Evolutionary conservation across 352 stramenopile species (phyloP).

Genomic region (Pythium inflatum): DNA sequence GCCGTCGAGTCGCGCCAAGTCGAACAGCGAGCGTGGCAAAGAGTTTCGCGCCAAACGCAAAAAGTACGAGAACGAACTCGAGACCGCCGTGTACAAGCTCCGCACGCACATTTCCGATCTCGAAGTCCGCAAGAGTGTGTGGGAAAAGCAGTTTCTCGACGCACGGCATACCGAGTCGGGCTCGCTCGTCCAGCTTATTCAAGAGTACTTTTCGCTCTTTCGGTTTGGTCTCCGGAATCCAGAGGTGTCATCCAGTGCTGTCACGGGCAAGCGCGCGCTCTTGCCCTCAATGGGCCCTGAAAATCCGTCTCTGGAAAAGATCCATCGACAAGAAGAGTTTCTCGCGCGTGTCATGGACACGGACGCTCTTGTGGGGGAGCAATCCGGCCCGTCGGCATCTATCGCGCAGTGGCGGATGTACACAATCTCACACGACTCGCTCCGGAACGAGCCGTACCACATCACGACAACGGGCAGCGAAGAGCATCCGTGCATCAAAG

Average conservation of each 20-base stretch:
- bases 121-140: slow-evolving; percentile 16
- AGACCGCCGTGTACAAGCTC: slow-evolving; percentile 28
- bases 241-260: background rate
- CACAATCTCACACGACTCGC: slow-evolving; percentile 34
- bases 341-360: slow-evolving; percentile 28
- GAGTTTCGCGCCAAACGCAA: slow-evolving; percentile 40
- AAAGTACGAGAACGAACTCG: slow-evolving; percentile 36
- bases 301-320: slow-evolving; percentile 33
- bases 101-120: slow-evolving; percentile 27
- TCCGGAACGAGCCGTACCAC: slow-evolving; percentile 40
- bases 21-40: slow-evolving; percentile 37
- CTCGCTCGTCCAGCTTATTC: slow-evolving; percentile 25
- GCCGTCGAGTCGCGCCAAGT: slow-evolving; percentile 22
- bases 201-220: slow-evolving; percentile 34
- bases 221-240: slow-evolving; percentile 20
- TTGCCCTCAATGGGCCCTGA: slow-evolving; percentile 28
- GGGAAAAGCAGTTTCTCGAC: slow-evolving; percentile 26
- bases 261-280: slow-evolving; percentile 23
- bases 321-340: slow-evolving; percentile 30
- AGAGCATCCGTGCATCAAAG: slow-evolving; percentile 25
- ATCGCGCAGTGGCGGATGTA: slow-evolving; percentile 38
- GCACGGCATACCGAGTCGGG: slow-evolving; percentile 17
- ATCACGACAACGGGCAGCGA: slow-evolving; percentile 36
- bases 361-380: slow-evolving; percentile 18
- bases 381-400: slow-evolving; percentile 24